Evolutionary conservation across 257 asterid genomes (phyloP).

Genomic region (Cruciata laevipes): DNA sequence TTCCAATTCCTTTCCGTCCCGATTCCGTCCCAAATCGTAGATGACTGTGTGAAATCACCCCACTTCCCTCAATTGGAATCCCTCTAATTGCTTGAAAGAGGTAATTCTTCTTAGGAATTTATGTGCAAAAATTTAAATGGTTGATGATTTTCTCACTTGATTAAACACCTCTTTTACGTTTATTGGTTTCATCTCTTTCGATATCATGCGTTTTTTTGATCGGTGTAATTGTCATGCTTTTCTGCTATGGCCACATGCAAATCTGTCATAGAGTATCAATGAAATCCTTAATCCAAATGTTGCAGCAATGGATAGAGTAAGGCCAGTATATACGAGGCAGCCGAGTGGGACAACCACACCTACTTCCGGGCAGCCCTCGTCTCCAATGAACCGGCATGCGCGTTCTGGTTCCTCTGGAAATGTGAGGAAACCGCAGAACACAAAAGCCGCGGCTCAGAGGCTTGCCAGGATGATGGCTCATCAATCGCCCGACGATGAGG

Average conservation of each 20-base stretch:
- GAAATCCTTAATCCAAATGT: not conserved
- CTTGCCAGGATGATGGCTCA: conserved; percentile 83
- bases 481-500: conserved; percentile 59
- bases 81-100: not conserved
- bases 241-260: no score
- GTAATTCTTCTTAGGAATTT: not conserved
- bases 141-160: not conserved
- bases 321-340: conserved; percentile 22
- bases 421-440: conserved; percentile 52
- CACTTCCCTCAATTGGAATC: not conserved
- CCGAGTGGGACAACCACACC: conserved; percentile 14
- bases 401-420: conserved; percentile 47
- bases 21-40: not conserved
- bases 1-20: not conserved
- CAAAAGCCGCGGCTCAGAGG: conserved; percentile 91
- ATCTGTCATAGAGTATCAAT: not conserved
- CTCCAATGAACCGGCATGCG: conserved; percentile 37
- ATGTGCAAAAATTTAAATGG: not conserved
- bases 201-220: no score
- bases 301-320: conserved; percentile 21
- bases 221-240: not conserved
- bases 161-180: not conserved
- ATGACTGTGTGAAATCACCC: not conserved
- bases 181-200: no score
- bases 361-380: conserved; percentile 17